These are phyloP conservation scores for Sporothrix pallida DNA, from an alignment of 2,329 filamentous ascomycete genomes.

Conservation along the genomic window DNA sequence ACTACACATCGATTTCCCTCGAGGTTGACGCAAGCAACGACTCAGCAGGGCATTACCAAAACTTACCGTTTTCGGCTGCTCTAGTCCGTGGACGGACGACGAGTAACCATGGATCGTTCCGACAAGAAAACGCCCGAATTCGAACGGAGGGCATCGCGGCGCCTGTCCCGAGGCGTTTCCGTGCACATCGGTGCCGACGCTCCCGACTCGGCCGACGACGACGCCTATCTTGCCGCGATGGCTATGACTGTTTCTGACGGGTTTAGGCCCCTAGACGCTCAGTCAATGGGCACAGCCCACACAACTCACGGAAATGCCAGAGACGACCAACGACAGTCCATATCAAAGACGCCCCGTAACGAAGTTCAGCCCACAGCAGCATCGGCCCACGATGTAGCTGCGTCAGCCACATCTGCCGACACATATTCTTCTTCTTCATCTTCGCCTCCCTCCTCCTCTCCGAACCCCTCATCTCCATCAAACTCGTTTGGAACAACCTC, in stretches of 20 bases:
- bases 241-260: slow-evolving; percentile 36
- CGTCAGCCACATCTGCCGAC: background rate
- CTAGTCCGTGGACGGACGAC: slow-evolving; percentile 22
- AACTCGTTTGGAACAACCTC: slow-evolving; percentile 1
- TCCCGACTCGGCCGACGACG: slow-evolving; percentile 19
- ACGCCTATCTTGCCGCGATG: slow-evolving; percentile 32
- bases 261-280: slow-evolving; percentile 31
- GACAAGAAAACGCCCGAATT: slow-evolving; percentile 37
- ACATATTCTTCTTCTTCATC: background rate
- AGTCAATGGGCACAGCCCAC: background rate
- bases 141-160: slow-evolving; percentile 37
- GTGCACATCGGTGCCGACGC: slow-evolving; percentile 29
- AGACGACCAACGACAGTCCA: background rate
- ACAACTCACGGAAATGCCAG: background rate
- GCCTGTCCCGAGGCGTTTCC: slow-evolving; percentile 35
- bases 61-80: background rate
- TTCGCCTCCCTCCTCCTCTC: background rate
- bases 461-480: background rate
- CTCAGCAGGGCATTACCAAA: background rate
- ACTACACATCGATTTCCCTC: background rate
- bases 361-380: background rate
- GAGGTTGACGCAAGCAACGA: background rate
- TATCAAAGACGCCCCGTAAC: background rate
- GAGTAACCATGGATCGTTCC: slow-evolving; percentile 36
- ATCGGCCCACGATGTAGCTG: background rate